These are phyloP conservation scores for Strigomonas culicis DNA, from an alignment of 208 protist species.

Conservation along the genomic window DNA sequence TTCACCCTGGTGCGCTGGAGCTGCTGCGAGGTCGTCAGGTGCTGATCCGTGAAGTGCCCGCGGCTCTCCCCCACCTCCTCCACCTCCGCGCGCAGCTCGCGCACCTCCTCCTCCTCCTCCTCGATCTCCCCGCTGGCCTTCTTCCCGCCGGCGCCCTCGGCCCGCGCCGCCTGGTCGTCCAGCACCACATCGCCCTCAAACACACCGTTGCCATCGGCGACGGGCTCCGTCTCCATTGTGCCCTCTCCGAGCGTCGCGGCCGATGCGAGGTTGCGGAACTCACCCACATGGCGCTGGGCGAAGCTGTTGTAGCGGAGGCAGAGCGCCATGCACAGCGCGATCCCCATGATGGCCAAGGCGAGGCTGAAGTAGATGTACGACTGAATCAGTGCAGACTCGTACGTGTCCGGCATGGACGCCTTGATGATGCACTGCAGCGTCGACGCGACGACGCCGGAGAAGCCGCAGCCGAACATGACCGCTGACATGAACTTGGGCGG, in stretches of 20 bases:
- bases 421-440: slow-evolving; percentile 74
- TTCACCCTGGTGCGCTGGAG: slow-evolving; percentile 41
- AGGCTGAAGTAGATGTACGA: slow-evolving; percentile 79
- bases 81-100: slow-evolving; percentile 14
- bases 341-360: slow-evolving; percentile 44
- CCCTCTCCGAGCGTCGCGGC: slow-evolving; percentile 1
- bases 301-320: slow-evolving; percentile 55
- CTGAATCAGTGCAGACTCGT: slow-evolving; percentile 44
- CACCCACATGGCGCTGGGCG: slow-evolving; percentile 65
- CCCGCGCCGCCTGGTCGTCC: neutral
- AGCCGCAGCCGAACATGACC: slow-evolving; percentile 59
- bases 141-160: slow-evolving; percentile 4
- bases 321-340: slow-evolving; percentile 37
- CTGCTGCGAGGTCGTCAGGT: slow-evolving; percentile 57
- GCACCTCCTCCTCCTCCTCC: slow-evolving; percentile 29
- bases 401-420: slow-evolving; percentile 48
- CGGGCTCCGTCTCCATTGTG: slow-evolving; percentile 7
- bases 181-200: neutral
- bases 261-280: slow-evolving; percentile 37
- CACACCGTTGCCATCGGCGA: neutral
- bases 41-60: slow-evolving; percentile 4
- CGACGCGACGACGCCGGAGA: slow-evolving; percentile 57
- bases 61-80: slow-evolving; percentile 3
- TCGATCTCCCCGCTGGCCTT: slow-evolving; percentile 17
- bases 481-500: slow-evolving; percentile 78